A percentile compares a stretch with the other conserved stretches of the same genome.
Evolutionary conservation across 805 yeast genomes (phyloP).

Genomic region (Saccharomycodes ludwigii): DNA sequence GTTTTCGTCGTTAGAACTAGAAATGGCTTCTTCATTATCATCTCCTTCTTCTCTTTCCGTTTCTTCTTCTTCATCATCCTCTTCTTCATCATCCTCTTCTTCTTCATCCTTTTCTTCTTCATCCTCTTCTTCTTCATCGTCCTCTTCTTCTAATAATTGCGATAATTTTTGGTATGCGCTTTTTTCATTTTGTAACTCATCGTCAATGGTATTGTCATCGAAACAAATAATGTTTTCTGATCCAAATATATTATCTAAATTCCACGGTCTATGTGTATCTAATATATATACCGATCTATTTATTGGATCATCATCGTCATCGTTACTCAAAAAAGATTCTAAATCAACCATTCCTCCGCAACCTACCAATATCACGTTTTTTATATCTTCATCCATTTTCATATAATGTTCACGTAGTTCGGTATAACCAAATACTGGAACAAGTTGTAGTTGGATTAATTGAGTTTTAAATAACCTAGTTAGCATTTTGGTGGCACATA

Average conservation of each 20-base stretch:
- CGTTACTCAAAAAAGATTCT: slow-evolving; percentile 42
- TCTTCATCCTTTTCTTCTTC: slow-evolving; percentile 25
- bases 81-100: slow-evolving; percentile 24
- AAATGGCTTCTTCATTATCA: slow-evolving; percentile 18
- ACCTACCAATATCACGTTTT: slow-evolving; percentile 70
- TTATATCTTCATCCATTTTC: slow-evolving; percentile 59
- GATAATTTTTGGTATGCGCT: slow-evolving; percentile 49
- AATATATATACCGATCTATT: slow-evolving; percentile 63
- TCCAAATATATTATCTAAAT: slow-evolving; percentile 82
- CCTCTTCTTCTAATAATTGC: slow-evolving; percentile 27
- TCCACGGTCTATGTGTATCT: slow-evolving; percentile 96
- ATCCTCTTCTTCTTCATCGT: slow-evolving; percentile 27
- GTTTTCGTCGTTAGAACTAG: slow-evolving; percentile 15
- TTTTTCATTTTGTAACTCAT: slow-evolving; percentile 41
- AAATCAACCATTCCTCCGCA: slow-evolving; percentile 91
- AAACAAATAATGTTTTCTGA: slow-evolving; percentile 65
- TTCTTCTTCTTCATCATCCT: slow-evolving; percentile 20
- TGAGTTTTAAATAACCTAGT: slow-evolving; percentile 63
- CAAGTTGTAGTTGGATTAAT: slow-evolving; percentile 73
- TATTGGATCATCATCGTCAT: slow-evolving; percentile 17
- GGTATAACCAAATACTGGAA: slow-evolving; percentile 86
- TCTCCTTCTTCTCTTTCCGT: slow-evolving; percentile 22
- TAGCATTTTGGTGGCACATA: slow-evolving; percentile 77
- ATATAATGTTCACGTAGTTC: slow-evolving; percentile 56
- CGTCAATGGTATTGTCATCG: slow-evolving; percentile 73